phyloP scores from a whole-genome alignment of 257 asterid genomes.

The Solanum infundibuliforme region DNA sequence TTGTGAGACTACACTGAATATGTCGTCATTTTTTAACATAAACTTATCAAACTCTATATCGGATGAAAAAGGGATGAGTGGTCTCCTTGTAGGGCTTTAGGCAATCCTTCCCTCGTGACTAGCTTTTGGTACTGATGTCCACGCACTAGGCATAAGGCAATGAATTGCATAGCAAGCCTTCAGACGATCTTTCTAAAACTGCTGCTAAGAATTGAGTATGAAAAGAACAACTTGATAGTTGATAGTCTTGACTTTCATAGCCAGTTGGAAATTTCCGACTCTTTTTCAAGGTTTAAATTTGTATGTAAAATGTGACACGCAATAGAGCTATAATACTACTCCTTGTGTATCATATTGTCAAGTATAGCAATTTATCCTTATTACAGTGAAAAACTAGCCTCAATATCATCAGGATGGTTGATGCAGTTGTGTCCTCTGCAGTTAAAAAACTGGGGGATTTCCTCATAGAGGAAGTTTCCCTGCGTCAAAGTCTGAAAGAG shows the following conservation, averaged over 20 bases:
- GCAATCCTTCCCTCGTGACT: not conserved
- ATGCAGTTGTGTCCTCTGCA: not conserved
- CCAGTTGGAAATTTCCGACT: not conserved
- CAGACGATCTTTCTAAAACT: too few species aligned
- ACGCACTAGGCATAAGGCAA: not conserved
- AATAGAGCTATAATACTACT: too few species aligned
- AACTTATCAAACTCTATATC: too few species aligned
- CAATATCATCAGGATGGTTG: not conserved
- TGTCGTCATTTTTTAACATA: too few species aligned
- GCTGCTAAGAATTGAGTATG: too few species aligned
- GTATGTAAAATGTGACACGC: too few species aligned
- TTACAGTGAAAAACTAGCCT: not conserved
- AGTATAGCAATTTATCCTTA: not conserved
- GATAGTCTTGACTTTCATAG: not conserved
- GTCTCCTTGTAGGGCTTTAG: too few species aligned
- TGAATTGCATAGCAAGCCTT: not conserved
- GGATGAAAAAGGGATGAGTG: not conserved
- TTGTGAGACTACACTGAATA: too few species aligned
- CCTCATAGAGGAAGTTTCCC: not conserved
- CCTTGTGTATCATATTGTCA: not conserved
- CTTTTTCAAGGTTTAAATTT: too few species aligned
- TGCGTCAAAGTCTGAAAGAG: not conserved
- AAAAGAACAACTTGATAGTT: too few species aligned
- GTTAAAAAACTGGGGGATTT: not conserved
- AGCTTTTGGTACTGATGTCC: not conserved